These are phyloP conservation scores for Tulasnella sp. DNA, from an alignment of 768 basidiomycete species.

Conservation along the genomic window DNA sequence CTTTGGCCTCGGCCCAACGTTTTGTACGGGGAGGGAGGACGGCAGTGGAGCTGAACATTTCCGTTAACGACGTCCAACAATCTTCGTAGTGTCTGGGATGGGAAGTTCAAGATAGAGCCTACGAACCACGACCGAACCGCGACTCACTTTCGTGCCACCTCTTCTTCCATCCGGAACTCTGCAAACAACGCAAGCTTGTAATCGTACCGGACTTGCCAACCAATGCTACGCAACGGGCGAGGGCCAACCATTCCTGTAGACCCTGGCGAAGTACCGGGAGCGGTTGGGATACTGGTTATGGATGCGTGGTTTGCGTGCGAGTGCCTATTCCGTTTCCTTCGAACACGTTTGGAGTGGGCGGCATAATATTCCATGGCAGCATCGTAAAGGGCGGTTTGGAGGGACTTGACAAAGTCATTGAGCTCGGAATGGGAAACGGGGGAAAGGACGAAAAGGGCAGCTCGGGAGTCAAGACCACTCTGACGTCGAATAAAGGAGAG, in stretches of 20 bases:
- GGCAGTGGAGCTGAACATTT: constrained; percentile 81
- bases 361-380: constrained; percentile 89
- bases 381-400: constrained; percentile 82
- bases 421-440: constrained; percentile 82
- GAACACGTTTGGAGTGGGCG: constrained; percentile 79
- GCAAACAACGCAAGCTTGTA: constrained; percentile 97
- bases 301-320: constrained; percentile 31
- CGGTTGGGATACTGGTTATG: constrained; percentile 9
- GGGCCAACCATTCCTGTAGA: constrained; percentile 16
- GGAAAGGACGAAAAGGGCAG: constrained; percentile 86
- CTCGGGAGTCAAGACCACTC: constrained; percentile 80
- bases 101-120: background rate
- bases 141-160: constrained; percentile 79
- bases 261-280: constrained; percentile 10
- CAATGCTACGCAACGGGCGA: constrained; percentile 64
- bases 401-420: constrained; percentile 74
- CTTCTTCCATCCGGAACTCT: constrained; percentile 85
- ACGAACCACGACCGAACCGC: background rate
- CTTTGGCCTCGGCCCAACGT: constrained; percentile 97
- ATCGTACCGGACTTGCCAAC: constrained; percentile 94
- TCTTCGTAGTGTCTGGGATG: constrained; percentile 81
- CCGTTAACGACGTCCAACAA: constrained; percentile 67
- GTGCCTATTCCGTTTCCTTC: constrained; percentile 52
- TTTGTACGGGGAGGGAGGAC: constrained; percentile 87
- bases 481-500: constrained; percentile 79